phyloP scores from a whole-genome alignment of 1,284 basidiomycete genomes.

The Cystobasidium sp. region DNA sequence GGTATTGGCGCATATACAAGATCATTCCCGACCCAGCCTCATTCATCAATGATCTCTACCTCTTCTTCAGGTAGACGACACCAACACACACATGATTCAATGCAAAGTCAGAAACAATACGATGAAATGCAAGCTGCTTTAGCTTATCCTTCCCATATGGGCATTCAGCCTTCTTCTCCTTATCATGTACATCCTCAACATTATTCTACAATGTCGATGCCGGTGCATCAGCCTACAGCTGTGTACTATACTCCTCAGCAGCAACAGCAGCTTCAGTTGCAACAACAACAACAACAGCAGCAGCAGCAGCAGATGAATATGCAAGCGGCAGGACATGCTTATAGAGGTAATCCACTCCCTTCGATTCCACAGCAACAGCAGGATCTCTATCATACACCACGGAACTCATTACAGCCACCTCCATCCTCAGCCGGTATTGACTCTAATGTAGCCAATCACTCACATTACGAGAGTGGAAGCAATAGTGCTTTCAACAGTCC shows the following conservation, averaged over 20 bases:
- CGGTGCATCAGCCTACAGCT: background rate
- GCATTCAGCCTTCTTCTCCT: slow-evolving; percentile 3
- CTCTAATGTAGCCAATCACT: slow-evolving; percentile 5
- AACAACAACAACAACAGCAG: background rate
- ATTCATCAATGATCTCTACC: background rate
- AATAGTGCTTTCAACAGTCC: background rate
- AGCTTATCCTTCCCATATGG: slow-evolving; percentile 26
- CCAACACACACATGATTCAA: background rate
- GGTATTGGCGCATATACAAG: slow-evolving; percentile 1
- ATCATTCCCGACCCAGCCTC: background rate
- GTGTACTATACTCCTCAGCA: background rate
- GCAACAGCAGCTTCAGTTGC: background rate
- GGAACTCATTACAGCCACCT: background rate
- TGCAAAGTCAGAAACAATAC: slow-evolving; percentile 28
- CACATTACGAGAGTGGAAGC: background rate
- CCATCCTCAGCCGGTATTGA: background rate
- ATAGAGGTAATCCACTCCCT: background rate
- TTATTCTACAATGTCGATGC: background rate
- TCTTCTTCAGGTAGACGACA: background rate
- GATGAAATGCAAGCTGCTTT: slow-evolving; percentile 19
- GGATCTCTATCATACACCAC: too few relatives aligned
- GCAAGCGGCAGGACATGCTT: background rate
- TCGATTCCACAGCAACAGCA: background rate
- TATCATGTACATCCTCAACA: slow-evolving; percentile 7
- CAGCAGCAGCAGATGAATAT: background rate